Conservation (phyloP, 805 yeast genomes). For the Candida peoriensis region DNA sequence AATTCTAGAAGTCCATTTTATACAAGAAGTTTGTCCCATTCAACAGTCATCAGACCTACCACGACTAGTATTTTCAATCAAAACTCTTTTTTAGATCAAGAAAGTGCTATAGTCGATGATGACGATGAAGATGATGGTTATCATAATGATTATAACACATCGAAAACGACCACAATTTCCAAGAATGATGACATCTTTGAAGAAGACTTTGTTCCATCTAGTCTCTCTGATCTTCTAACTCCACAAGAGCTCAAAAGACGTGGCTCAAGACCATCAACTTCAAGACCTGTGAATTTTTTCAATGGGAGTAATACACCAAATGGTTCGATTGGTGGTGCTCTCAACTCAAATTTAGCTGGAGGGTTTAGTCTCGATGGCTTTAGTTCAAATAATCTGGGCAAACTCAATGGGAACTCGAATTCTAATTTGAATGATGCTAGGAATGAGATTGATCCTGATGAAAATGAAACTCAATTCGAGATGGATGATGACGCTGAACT, state of each 20-base stretch:
- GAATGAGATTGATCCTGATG: slow-evolving; percentile 13
- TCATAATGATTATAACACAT: too few species aligned
- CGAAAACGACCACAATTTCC: too few species aligned
- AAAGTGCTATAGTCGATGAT: slow-evolving; percentile 32
- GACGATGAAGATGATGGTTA: slow-evolving; percentile 25
- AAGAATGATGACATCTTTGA: slow-evolving; percentile 38
- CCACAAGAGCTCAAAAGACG: slow-evolving; percentile 76
- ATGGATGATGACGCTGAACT: slow-evolving; percentile 33
- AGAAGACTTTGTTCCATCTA: slow-evolving; percentile 79
- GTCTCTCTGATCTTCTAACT: slow-evolving; percentile 73
- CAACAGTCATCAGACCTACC: slow-evolving; percentile 12
- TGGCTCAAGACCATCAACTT: slow-evolving; percentile 44
- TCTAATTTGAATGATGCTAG: slow-evolving; percentile 1
- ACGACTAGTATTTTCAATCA: too few species aligned
- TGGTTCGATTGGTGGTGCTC: too few species aligned
- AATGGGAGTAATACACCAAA: too few species aligned
- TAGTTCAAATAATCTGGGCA: slow-evolving; percentile 2
- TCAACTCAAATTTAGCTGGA: too few species aligned
- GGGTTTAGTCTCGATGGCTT: not conserved
- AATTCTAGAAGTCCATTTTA: too few species aligned
- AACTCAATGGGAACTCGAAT: not conserved
- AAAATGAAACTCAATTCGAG: slow-evolving; percentile 31
- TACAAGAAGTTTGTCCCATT: slow-evolving; percentile 17
- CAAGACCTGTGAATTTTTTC: slow-evolving; percentile 10
- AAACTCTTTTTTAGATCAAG: too few species aligned